A percentile compares a stretch with the other conserved stretches of the same genome.
These are phyloP conservation scores for Chaetomium olivaceum DNA, from an alignment of 2,329 filamentous ascomycete species.

Conservation along the genomic window DNA sequence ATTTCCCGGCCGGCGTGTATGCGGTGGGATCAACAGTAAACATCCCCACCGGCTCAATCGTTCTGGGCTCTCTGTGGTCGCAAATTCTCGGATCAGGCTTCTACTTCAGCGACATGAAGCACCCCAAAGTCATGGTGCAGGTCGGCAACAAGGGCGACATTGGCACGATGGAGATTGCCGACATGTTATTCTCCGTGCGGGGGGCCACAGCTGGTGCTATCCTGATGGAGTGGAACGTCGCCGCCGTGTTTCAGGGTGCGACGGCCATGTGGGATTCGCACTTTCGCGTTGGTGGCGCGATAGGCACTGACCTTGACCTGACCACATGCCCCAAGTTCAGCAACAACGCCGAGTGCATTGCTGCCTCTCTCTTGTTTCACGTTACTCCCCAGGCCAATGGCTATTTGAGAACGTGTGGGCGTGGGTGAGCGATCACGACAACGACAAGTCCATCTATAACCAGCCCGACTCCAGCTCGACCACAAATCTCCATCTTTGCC, in stretches of 20 bases:
- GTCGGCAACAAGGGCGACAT: constrained; percentile 58
- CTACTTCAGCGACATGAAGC: constrained; percentile 56
- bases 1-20: constrained; percentile 58
- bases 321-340: constrained; percentile 62
- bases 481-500: constrained; percentile 39
- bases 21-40: constrained; percentile 47
- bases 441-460: constrained; percentile 28
- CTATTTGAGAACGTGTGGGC: constrained; percentile 50
- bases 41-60: constrained; percentile 45
- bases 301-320: constrained; percentile 65
- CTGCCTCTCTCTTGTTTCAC: constrained; percentile 41
- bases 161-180: constrained; percentile 67
- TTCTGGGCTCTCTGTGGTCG: constrained; percentile 58
- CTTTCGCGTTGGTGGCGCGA: constrained; percentile 68
- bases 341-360: constrained; percentile 36
- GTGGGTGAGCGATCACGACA: constrained; percentile 23
- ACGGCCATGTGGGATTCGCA: constrained; percentile 67
- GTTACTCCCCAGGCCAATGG: constrained; percentile 39
- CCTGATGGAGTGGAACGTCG: constrained; percentile 71
- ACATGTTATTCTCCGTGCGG: constrained; percentile 67
- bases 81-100: constrained; percentile 55
- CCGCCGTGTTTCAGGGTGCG: constrained; percentile 41
- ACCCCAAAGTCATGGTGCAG: constrained; percentile 63
- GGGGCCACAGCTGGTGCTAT: constrained; percentile 66
- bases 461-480: constrained; percentile 12